Evolutionary conservation across 768 basidiomycete species (phyloP).

Genomic region (Lactarius trivialis): DNA sequence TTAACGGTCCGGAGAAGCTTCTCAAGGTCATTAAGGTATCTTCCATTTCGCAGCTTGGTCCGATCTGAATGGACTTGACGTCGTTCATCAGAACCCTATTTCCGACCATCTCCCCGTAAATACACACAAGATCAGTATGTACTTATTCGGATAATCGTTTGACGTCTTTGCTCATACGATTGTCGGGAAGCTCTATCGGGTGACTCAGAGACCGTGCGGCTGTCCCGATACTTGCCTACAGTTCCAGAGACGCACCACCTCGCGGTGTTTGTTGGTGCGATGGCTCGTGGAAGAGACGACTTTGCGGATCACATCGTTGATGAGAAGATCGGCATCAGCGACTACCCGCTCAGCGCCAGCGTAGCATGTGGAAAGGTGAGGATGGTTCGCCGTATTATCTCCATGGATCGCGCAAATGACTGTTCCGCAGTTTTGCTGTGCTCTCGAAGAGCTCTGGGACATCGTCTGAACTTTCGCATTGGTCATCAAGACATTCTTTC

Average conservation of each 20-base stretch:
- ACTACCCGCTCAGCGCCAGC: constrained; percentile 86
- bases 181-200: constrained; percentile 70
- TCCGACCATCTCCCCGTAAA: constrained; percentile 91
- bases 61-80: constrained; percentile 11
- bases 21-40: constrained; percentile 91
- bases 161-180: constrained; percentile 7
- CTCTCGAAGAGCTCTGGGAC: constrained; percentile 93
- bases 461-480: constrained; percentile 49
- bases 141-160: not conserved
- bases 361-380: constrained; percentile 96
- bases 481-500: not conserved
- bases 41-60: not conserved
- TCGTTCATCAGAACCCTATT: constrained; percentile 72
- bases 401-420: not conserved
- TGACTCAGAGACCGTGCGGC: constrained; percentile 73
- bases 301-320: constrained; percentile 95
- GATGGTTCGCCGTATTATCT: constrained; percentile 3
- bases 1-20: constrained; percentile 94
- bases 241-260: constrained; percentile 84
- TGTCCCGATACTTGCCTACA: constrained; percentile 79
- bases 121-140: constrained; percentile 91
- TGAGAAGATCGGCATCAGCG: constrained; percentile 93
- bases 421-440: constrained; percentile 68
- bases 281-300: constrained; percentile 94
- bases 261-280: constrained; percentile 95